These are phyloP conservation scores for Plenodomus biglobosus DNA, from an alignment of 2,329 filamentous ascomycete species.

Conservation along the genomic window DNA sequence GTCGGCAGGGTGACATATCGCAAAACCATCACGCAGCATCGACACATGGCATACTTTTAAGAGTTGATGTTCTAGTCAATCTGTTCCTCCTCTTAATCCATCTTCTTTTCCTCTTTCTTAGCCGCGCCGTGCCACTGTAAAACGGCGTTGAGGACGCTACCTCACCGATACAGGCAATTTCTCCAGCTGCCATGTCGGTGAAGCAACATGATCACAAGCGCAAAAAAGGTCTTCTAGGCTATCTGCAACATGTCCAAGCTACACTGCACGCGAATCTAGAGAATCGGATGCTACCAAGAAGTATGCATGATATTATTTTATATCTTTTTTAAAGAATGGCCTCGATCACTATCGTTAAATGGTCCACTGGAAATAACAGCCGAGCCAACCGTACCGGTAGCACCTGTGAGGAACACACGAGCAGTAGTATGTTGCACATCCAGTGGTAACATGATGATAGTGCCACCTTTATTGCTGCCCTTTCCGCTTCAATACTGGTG, in stretches of 20 bases:
- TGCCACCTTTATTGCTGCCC: no score
- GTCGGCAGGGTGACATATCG: slow-evolving; percentile 2
- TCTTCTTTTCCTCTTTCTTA: background rate
- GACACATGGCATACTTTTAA: slow-evolving; percentile 1
- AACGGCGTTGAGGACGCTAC: slow-evolving; percentile 16
- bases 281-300: slow-evolving; percentile 27
- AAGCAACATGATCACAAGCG: slow-evolving; percentile 4
- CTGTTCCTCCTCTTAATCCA: background rate
- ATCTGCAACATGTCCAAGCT: slow-evolving; percentile 21
- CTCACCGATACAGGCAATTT: slow-evolving; percentile 10
- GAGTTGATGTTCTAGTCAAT: slow-evolving; percentile 1
- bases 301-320: no score
- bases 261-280: slow-evolving; percentile 24
- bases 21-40: slow-evolving; percentile 11
- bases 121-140: slow-evolving; percentile 14
- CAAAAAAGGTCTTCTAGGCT: slow-evolving; percentile 19
- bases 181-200: slow-evolving; percentile 8
- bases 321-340: no score
- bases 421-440: no score
- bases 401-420: no score
- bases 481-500: no score
- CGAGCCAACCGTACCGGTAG: no score
- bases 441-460: no score
- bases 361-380: no score
- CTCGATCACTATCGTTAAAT: no score